phyloP scores from a whole-genome alignment of 1,139 yeast species.

The Candida sp. region DNA sequence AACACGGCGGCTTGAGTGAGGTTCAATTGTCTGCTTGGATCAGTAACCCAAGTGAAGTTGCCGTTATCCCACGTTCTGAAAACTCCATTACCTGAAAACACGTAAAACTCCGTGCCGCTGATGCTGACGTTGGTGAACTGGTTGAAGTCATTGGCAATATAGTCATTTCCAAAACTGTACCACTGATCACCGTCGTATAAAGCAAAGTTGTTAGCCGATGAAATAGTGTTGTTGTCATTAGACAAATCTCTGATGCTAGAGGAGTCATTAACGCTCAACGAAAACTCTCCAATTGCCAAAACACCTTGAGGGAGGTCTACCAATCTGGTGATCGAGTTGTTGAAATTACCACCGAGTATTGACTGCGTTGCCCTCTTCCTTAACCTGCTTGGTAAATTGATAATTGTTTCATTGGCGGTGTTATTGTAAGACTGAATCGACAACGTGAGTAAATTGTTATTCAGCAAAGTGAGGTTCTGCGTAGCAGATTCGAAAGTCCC shows the following conservation, averaged over 20 bases:
- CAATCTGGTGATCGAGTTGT: conserved; percentile 30
- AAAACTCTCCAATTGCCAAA: conserved; percentile 38
- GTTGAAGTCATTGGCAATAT: conserved; percentile 23
- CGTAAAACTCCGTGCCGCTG: conserved; percentile 37
- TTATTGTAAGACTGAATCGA: conserved; percentile 32
- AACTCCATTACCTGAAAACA: conserved; percentile 37
- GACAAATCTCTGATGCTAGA: conserved; percentile 29
- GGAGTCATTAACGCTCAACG: conserved; percentile 17
- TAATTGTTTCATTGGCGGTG: conserved; percentile 34
- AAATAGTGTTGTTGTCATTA: conserved; percentile 27
- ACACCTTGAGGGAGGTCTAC: conserved; percentile 23
- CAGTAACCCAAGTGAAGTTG: conserved; percentile 35
- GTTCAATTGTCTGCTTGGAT: conserved; percentile 36
- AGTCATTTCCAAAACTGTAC: conserved; percentile 46
- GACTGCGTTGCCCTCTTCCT: conserved; percentile 26
- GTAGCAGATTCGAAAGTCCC: conserved; percentile 56
- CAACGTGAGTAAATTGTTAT: conserved; percentile 31
- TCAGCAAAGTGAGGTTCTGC: conserved; percentile 30
- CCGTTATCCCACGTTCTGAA: conserved; percentile 47
- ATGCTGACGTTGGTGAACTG: conserved; percentile 41
- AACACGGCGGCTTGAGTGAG: conserved; percentile 37
- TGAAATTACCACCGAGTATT: conserved; percentile 36
- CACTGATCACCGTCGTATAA: conserved; percentile 27
- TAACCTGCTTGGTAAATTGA: conserved; percentile 12
- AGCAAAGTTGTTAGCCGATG: conserved; percentile 40